Evolutionary conservation across 148 eudicot species (phyloP).

Genomic region (Rhododendron henanense): DNA sequence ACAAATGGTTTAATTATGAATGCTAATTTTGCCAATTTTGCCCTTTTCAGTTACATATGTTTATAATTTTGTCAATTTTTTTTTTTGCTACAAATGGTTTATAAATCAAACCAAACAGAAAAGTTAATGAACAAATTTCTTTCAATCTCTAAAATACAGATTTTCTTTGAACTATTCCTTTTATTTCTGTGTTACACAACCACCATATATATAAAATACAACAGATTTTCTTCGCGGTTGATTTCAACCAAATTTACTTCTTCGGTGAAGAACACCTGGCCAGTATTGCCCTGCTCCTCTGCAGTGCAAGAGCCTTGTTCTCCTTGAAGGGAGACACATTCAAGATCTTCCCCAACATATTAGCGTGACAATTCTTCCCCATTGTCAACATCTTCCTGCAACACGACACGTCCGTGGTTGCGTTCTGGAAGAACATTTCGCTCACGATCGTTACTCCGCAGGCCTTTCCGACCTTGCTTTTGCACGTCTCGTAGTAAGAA

Average conservation of each 20-base stretch:
- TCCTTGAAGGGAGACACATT: background rate
- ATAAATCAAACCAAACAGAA: background rate
- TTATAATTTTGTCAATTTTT: too few relatives aligned
- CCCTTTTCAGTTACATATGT: too few relatives aligned
- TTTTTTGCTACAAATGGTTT: too few relatives aligned
- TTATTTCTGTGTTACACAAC: background rate
- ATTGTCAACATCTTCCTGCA: background rate
- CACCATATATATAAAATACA: background rate
- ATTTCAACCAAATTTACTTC: too few relatives aligned
- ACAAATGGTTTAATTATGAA: too few relatives aligned
- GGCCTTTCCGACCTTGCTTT: background rate
- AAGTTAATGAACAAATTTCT: background rate
- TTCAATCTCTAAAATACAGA: background rate
- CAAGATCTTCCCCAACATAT: background rate
- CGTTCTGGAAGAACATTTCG: background rate
- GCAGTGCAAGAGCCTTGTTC: background rate
- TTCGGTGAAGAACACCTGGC: background rate
- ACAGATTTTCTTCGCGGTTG: background rate
- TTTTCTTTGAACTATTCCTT: background rate
- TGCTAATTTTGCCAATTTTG: too few relatives aligned
- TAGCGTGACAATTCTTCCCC: background rate
- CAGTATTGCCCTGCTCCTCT: background rate
- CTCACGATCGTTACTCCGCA: background rate
- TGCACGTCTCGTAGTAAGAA: background rate
- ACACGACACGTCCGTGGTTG: background rate